Evolutionary conservation across 345 rosid species (phyloP).

Genomic region (Laguncularia racemosa): DNA sequence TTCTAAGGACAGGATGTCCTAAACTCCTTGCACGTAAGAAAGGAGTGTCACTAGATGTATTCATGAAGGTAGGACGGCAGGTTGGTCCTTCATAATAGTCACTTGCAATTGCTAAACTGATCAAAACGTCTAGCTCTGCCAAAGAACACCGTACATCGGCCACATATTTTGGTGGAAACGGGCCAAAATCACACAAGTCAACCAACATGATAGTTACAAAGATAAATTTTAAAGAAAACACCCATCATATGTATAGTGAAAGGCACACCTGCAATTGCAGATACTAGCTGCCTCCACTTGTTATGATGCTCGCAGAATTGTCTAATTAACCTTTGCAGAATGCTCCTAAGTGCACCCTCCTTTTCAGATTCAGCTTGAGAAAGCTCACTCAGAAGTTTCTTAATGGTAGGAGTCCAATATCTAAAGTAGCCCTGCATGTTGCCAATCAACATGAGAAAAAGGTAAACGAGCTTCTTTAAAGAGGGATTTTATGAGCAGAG

Average conservation of each 20-base stretch:
- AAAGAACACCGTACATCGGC: conserved; percentile 2
- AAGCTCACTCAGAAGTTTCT: conserved; percentile 55
- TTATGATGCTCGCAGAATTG: conserved; percentile 69
- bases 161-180: background rate
- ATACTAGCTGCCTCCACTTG: conserved; percentile 76
- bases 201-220: too few species aligned
- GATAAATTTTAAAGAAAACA: background rate
- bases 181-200: background rate
- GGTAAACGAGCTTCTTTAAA: background rate
- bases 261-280: conserved; percentile 61
- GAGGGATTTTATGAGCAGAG: background rate
- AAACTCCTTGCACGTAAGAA: conserved; percentile 59
- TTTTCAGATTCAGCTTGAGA: conserved; percentile 80
- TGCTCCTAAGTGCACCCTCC: conserved; percentile 66
- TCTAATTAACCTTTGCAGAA: conserved; percentile 67
- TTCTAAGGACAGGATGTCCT: conserved; percentile 87
- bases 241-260: conserved; percentile 9
- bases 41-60: conserved; percentile 45
- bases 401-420: conserved; percentile 84
- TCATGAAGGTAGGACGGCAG: conserved; percentile 55
- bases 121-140: conserved; percentile 91
- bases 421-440: conserved; percentile 70
- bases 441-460: conserved; percentile 4
- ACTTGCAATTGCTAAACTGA: conserved; percentile 76
- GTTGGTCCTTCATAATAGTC: conserved; percentile 82